A percentile compares a stretch with the other conserved stretches of the same genome.
These are phyloP conservation scores for Solanum hybrid DNA, from an alignment of 305 asterid species.

Conservation along the genomic window DNA sequence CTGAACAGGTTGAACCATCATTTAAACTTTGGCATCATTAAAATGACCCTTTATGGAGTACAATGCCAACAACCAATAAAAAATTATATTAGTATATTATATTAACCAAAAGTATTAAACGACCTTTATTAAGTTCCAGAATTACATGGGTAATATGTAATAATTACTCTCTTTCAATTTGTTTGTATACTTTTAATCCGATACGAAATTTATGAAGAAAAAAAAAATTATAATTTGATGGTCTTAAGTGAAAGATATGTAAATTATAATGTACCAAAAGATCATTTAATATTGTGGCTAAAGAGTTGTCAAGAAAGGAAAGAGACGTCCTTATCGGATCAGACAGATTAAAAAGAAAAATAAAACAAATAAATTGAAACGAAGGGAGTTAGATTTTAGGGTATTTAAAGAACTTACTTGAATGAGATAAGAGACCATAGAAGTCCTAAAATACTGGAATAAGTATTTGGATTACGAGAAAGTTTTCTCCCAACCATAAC, in stretches of 20 bases:
- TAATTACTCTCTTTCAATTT: not conserved
- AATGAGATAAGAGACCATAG: conserved; percentile 60
- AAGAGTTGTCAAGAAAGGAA: not conserved
- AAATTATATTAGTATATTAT: not conserved
- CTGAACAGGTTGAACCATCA: not conserved
- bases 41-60: not conserved
- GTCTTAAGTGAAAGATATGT: too few relatives aligned
- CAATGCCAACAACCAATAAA: not conserved
- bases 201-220: not conserved
- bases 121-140: not conserved
- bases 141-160: not conserved
- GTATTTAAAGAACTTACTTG: conserved; percentile 26
- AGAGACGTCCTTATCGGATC: too few relatives aligned
- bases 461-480: conserved; percentile 67
- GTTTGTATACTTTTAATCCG: not conserved
- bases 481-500: conserved; percentile 64
- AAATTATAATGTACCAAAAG: not conserved
- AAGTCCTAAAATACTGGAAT: conserved; percentile 58
- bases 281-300: not conserved
- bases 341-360: not conserved
- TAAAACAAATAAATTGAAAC: not conserved
- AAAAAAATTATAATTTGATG: too few relatives aligned
- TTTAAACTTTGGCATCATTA: not conserved
- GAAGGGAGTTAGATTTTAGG: not conserved
- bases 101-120: not conserved